Evolutionary conservation across 148 eudicot genomes (phyloP).

Genomic region (Chenopodium album): DNA sequence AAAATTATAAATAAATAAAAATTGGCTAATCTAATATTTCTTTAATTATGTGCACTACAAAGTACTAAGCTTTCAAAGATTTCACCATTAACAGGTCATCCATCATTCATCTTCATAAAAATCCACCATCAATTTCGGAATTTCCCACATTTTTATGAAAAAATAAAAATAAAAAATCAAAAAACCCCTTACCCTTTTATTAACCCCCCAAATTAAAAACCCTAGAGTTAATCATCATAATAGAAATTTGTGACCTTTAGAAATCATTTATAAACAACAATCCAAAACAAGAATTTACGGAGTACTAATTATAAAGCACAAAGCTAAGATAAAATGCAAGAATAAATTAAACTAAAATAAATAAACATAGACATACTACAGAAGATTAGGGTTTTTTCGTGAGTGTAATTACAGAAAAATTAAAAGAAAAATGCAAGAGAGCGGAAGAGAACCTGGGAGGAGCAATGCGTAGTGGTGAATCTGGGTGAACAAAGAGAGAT

Average conservation of each 20-base stretch:
- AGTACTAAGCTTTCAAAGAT: not conserved
- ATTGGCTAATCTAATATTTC: no score
- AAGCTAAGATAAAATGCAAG: not conserved
- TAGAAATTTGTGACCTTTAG: no score
- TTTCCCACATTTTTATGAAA: no score
- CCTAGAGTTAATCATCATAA: no score
- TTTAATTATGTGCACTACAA: not conserved
- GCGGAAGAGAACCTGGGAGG: conserved; percentile 2
- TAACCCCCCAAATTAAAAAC: no score
- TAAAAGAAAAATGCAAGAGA: not conserved
- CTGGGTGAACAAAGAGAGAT: not conserved
- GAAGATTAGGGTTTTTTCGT: not conserved
- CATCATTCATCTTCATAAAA: not conserved
- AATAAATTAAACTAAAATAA: no score
- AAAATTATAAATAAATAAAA: no score
- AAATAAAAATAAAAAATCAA: no score
- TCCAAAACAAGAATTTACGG: not conserved
- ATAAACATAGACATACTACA: no score
- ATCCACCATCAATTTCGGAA: not conserved
- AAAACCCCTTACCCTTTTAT: no score
- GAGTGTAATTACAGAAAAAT: not conserved
- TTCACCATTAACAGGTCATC: not conserved
- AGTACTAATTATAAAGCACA: not conserved
- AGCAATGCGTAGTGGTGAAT: not conserved
- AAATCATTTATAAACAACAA: not conserved